Evolutionary conservation across 1,284 basidiomycete genomes (phyloP).

Genomic region (Pseudozyma sp.): DNA sequence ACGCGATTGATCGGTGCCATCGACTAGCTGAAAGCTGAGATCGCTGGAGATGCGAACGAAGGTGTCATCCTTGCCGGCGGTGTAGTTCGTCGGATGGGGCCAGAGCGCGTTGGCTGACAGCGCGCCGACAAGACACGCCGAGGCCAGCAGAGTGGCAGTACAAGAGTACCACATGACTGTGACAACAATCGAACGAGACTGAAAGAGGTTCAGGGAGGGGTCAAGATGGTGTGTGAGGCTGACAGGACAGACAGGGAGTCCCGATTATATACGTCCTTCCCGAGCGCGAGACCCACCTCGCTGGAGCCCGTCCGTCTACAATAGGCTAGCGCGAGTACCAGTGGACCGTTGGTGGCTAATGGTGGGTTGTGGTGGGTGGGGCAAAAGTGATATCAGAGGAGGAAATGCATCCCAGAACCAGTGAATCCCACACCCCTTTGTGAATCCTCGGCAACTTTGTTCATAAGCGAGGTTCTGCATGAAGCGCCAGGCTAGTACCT

Average conservation of each 20-base stretch:
- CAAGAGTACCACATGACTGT: conserved; percentile 20
- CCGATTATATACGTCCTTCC: too few species aligned
- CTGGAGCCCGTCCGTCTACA: too few species aligned
- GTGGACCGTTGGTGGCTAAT: too few species aligned
- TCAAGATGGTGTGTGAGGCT: neutral
- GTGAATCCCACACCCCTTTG: neutral
- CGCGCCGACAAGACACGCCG: conserved; percentile 18
- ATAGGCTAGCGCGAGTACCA: too few species aligned
- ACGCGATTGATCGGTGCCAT: conserved; percentile 52
- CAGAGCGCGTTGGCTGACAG: conserved; percentile 41
- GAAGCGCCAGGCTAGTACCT: neutral
- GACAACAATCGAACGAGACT: too few species aligned
- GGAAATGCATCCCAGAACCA: neutral
- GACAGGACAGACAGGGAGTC: neutral
- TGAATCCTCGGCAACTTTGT: neutral
- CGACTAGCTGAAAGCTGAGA: conserved; percentile 72
- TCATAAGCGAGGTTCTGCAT: neutral
- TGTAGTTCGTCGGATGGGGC: conserved; percentile 71
- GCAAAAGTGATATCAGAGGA: neutral
- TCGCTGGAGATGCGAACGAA: conserved; percentile 71
- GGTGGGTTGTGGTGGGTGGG: neutral
- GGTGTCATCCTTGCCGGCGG: conserved; percentile 72
- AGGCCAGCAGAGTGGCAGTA: conserved; percentile 13
- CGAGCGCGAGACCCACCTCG: too few species aligned
- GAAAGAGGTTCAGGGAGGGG: neutral